A percentile compares a stretch with the other conserved stretches of the same genome.
Conservation (phyloP, 164 flowering plant species). For the Pachysandra terminalis region DNA sequence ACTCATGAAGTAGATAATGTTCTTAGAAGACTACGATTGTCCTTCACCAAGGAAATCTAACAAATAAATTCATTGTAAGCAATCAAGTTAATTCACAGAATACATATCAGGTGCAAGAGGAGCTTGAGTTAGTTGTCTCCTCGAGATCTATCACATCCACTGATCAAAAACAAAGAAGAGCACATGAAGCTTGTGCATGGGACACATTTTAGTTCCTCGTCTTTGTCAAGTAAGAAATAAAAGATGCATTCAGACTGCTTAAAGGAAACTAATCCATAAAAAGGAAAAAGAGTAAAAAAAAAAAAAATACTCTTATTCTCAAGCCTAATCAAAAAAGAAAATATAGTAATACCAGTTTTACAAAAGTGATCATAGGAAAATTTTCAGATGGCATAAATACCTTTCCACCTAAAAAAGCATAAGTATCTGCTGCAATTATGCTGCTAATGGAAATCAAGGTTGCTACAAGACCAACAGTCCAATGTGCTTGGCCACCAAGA, state of each 20-base stretch:
- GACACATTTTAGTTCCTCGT: neutral
- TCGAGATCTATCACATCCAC: neutral
- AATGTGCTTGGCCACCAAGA: conserved; percentile 90
- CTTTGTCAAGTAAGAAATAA: neutral
- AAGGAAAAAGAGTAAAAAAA: too few species aligned
- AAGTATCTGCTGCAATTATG: conserved; percentile 92
- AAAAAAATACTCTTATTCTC: too few species aligned
- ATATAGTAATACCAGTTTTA: too few species aligned
- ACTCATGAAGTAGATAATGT: neutral
- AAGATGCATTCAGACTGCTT: neutral
- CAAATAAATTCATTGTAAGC: neutral
- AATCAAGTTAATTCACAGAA: neutral
- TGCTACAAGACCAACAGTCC: conserved; percentile 98
- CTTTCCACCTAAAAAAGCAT: conserved; percentile 95
- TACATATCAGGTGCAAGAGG: neutral
- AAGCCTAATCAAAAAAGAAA: neutral
- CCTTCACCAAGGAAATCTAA: too few species aligned
- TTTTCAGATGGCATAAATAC: conserved; percentile 27
- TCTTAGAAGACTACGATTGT: too few species aligned
- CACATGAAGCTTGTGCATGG: neutral
- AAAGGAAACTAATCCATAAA: neutral
- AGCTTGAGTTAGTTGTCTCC: too few species aligned
- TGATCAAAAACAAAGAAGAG: neutral
- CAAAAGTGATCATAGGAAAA: too few species aligned
- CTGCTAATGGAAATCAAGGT: conserved; percentile 82